Evolutionary conservation across 345 rosid genomes (phyloP).

Genomic region (Hibiscus trionum): DNA sequence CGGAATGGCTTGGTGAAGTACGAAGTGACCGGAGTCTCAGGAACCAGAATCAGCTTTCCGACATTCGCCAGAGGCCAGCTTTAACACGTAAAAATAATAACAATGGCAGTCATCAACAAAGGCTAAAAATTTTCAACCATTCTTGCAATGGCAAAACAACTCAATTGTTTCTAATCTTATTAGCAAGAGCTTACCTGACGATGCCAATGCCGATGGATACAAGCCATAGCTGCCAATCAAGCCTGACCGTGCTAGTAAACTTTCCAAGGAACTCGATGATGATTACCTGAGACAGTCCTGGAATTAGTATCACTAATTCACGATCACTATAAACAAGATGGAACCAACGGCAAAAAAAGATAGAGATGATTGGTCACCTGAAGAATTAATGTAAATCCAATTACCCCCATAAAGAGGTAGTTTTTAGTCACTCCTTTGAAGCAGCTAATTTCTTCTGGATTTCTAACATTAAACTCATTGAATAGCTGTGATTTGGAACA

Average conservation of each 20-base stretch:
- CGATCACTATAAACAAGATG: background rate
- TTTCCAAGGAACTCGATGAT: slow-evolving; percentile 79
- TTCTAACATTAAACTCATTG: slow-evolving; percentile 93
- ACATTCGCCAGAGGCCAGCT: slow-evolving; percentile 91
- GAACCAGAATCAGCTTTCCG: slow-evolving; percentile 82
- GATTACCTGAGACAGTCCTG: slow-evolving; percentile 40
- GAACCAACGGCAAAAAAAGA: background rate
- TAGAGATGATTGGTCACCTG: slow-evolving; percentile 43
- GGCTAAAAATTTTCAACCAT: background rate
- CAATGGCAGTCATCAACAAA: background rate
- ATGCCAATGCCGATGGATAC: slow-evolving; percentile 51
- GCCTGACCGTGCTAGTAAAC: slow-evolving; percentile 56
- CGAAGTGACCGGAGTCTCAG: slow-evolving; percentile 50
- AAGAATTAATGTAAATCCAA: slow-evolving; percentile 65
- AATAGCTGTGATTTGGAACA: slow-evolving; percentile 48
- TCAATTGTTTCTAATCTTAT: too few species aligned
- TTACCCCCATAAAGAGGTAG: slow-evolving; percentile 62
- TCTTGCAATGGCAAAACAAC: too few species aligned
- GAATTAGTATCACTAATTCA: background rate
- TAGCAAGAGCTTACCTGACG: slow-evolving; percentile 49
- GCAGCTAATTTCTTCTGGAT: slow-evolving; percentile 82
- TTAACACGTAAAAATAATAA: background rate
- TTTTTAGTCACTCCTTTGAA: slow-evolving; percentile 75
- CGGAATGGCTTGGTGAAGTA: slow-evolving; percentile 41
- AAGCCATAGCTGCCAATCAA: slow-evolving; percentile 76